phyloP scores from a whole-genome alignment of 2,329 filamentous ascomycete species.

The Talaromyces sp. region DNA sequence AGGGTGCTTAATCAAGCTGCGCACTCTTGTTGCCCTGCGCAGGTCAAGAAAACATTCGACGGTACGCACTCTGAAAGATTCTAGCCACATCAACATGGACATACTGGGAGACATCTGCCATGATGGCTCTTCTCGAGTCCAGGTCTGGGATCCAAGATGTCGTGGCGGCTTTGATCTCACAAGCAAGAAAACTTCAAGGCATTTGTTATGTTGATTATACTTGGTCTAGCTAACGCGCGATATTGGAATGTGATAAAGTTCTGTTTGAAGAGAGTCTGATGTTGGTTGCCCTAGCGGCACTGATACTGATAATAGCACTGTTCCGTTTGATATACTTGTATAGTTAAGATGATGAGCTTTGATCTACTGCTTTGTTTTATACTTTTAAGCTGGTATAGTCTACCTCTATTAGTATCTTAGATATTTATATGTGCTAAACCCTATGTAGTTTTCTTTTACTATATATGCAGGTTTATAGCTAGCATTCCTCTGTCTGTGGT shows the following conservation, averaged over 20 bases:
- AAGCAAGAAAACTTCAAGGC: neutral
- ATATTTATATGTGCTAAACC: neutral
- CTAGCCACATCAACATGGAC: neutral
- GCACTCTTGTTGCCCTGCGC: no score
- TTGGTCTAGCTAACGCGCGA: neutral
- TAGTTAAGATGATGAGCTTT: constrained; percentile 5
- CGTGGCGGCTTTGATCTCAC: constrained; percentile 10
- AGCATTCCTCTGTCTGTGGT: constrained; percentile 4
- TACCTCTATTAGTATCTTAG: neutral
- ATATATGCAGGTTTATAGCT: neutral
- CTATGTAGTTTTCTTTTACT: neutral
- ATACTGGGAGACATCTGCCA: constrained; percentile 1
- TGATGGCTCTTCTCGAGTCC: constrained; percentile 2
- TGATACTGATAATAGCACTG: constrained; percentile 6
- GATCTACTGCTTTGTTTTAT: neutral
- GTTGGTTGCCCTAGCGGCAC: constrained; percentile 3
- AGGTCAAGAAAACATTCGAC: no score
- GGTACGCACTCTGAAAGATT: no score
- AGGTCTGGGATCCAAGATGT: constrained; percentile 2
- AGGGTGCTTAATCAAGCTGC: no score
- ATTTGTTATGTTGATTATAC: neutral
- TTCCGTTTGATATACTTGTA: constrained; percentile 6
- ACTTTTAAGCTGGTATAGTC: constrained; percentile 5
- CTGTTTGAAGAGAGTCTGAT: constrained; percentile 12
- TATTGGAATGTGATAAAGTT: neutral